These are phyloP conservation scores for Discostella stelligeroides DNA, from an alignment of 108 stramenopile genomes.

Conservation along the genomic window DNA sequence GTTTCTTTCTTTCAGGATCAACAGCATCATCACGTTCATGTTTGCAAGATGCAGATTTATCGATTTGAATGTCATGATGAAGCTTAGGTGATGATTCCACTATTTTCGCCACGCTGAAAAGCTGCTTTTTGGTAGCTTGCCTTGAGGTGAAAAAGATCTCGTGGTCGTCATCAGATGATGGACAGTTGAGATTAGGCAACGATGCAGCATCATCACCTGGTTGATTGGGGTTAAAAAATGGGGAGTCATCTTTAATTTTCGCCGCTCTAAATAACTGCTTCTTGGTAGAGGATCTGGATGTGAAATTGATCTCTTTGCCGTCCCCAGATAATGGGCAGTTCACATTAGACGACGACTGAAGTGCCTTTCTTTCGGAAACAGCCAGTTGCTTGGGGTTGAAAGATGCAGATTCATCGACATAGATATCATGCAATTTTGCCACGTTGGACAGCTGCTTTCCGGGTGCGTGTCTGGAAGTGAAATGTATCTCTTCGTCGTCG, in stretches of 20 bases:
- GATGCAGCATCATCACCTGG: no score
- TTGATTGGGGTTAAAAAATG: no score
- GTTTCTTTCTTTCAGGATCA: no score
- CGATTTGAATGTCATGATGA: no score
- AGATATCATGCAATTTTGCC: not conserved
- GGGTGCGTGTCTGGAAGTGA: not conserved
- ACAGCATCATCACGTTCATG: no score
- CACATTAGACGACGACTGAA: not conserved
- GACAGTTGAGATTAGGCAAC: no score
- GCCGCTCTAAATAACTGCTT: not conserved
- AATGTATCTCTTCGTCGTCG: constrained; percentile 2
- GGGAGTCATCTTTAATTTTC: no score
- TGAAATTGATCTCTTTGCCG: constrained; percentile 1
- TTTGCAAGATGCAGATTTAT: no score
- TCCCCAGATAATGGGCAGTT: not conserved
- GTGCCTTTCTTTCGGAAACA: not conserved
- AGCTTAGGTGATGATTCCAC: no score
- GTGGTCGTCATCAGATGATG: not conserved
- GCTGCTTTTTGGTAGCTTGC: not conserved
- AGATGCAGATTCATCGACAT: no score
- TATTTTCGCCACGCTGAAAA: not conserved
- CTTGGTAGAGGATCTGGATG: not conserved
- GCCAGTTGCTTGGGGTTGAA: no score
- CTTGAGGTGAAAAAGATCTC: not conserved
- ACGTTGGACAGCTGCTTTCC: not conserved